phyloP scores from a whole-genome alignment of 2,329 filamentous ascomycete genomes.

The Leptographium lundbergii region DNA sequence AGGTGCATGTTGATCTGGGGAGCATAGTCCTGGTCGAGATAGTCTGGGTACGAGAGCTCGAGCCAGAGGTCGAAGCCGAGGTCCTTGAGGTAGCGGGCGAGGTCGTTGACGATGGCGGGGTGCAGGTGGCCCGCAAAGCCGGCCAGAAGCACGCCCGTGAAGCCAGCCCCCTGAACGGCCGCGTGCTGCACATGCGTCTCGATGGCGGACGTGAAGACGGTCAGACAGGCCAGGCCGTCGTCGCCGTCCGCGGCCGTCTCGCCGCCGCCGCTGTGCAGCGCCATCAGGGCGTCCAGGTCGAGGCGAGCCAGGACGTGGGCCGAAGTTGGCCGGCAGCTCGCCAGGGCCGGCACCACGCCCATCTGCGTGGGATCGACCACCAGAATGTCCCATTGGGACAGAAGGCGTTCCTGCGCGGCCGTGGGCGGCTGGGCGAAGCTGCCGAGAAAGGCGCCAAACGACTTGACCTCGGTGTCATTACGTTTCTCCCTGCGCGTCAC shows the following conservation, averaged over 20 bases:
- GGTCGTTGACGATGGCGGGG: slow-evolving; percentile 11
- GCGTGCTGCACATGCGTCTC: not conserved
- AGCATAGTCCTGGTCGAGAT: slow-evolving; percentile 11
- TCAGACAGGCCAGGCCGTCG: not conserved
- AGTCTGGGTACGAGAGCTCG: slow-evolving; percentile 14
- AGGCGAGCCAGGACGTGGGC: slow-evolving; percentile 2
- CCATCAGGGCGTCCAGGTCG: slow-evolving; percentile 4
- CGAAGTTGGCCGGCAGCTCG: not conserved
- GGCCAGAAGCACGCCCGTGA: slow-evolving; percentile 3
- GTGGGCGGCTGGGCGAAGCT: slow-evolving; percentile 21
- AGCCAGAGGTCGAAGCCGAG: slow-evolving; percentile 15
- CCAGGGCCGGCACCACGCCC: slow-evolving; percentile 22
- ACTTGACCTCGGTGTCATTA: slow-evolving; percentile 12
- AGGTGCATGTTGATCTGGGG: slow-evolving; percentile 11
- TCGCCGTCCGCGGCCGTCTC: not conserved
- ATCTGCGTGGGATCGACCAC: slow-evolving; percentile 27
- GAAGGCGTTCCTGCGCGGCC: slow-evolving; percentile 18
- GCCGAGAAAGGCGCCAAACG: slow-evolving; percentile 30
- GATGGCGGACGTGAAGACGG: not conserved
- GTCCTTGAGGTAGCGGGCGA: slow-evolving; percentile 8
- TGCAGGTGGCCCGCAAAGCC: slow-evolving; percentile 2
- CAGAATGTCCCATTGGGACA: slow-evolving; percentile 29
- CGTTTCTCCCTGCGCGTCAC: not conserved
- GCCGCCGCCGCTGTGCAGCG: not conserved
- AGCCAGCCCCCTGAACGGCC: not conserved